Base-by-base conservation (phyloP, 768 basidiomycete genomes). In the Tylopilus plumbeoviolaceoides region DNA sequence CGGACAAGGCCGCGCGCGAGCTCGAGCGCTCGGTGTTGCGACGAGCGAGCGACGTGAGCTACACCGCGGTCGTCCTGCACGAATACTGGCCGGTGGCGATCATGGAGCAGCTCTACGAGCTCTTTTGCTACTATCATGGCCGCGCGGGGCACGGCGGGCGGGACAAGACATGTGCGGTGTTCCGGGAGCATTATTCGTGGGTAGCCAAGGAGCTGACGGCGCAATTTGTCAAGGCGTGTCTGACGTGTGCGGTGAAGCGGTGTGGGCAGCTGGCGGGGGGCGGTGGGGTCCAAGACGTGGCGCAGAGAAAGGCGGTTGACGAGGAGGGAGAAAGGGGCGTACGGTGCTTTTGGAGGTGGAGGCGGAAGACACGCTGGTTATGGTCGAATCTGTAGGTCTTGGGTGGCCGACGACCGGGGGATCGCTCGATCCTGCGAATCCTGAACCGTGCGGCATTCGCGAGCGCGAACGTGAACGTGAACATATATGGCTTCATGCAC, bases 201-300 rank as follows among this genome's bases (percentile, higher is more conserved):
- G 80, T 93, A 25, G 90, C 91, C 15, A 92, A 91, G 70, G 85
- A 89, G 62, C 82, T 93, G 39, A 80, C 91, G 43, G 81, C 86
- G 17, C 80, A 79, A 53, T 93, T 90, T 63, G 83, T 91, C 69
- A 84, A 82, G 67, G 77, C 77, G 23, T 92, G 91, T 62, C 91
- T 89, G 14, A 87, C 87, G 8, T 92, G 91, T 60, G 76, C 68
- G 53, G 72, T 66, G 47, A 76, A 77, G 67, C 67, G 75, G 55
- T 72, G 70, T 48, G 73, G 73, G 41, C 63, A 69, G 20, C 69
- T 68, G n/a, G 59, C 65, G 39, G 59, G 64, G 3, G 38, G 38
- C 35, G 58, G 50, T 54, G 47, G 55, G 35, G 0, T 17, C 35
- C 36, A 47, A 33, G 10, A 12, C 38, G 39, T 43, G 44, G 25